Percentiles rank a stretch among this genome's conserved stretches.
These are phyloP conservation scores for Trichoderma sp. DNA, from an alignment of 2,329 filamentous ascomycete genomes.

Conservation along the genomic window DNA sequence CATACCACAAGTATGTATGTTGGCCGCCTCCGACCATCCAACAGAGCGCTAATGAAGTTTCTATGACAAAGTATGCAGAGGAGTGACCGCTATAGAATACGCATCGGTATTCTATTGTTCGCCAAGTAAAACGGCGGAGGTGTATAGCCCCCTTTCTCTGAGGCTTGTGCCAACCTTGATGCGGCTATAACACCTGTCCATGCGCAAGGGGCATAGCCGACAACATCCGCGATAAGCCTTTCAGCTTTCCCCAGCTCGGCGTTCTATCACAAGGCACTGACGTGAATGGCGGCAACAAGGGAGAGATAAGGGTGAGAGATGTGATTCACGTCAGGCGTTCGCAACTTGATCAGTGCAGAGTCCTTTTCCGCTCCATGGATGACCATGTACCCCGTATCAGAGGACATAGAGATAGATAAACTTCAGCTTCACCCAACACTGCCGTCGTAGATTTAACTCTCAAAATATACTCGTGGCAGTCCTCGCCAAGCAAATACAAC, in stretches of 20 bases:
- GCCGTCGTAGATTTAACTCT: not conserved
- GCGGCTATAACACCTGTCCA: slow-evolving; percentile 12
- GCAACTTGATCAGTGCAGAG: not conserved
- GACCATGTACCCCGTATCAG: not conserved
- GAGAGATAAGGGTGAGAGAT: not conserved
- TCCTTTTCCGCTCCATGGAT: slow-evolving; percentile 3
- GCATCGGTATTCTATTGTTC: not conserved
- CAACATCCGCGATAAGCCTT: slow-evolving; percentile 15
- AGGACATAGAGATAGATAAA: slow-evolving; percentile 4
- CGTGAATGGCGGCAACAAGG: slow-evolving; percentile 2
- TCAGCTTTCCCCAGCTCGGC: not conserved
- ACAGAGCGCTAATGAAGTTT: not conserved
- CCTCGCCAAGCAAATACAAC: not conserved
- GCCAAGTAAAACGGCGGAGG: not conserved
- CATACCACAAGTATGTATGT: not conserved
- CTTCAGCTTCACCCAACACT: not conserved
- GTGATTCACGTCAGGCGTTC: not conserved
- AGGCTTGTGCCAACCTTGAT: not conserved
- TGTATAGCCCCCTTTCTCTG: not conserved
- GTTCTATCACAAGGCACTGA: not conserved
- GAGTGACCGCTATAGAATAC: not conserved
- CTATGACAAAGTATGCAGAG: not conserved
- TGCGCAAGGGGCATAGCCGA: slow-evolving; percentile 1
- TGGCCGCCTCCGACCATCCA: not conserved
- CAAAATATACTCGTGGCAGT: not conserved